A percentile compares a stretch with the other conserved stretches of the same genome.
phyloP scores from a whole-genome alignment of 495 filamentous ascomycete genomes.

The Pseudotulostoma volvatum region DNA sequence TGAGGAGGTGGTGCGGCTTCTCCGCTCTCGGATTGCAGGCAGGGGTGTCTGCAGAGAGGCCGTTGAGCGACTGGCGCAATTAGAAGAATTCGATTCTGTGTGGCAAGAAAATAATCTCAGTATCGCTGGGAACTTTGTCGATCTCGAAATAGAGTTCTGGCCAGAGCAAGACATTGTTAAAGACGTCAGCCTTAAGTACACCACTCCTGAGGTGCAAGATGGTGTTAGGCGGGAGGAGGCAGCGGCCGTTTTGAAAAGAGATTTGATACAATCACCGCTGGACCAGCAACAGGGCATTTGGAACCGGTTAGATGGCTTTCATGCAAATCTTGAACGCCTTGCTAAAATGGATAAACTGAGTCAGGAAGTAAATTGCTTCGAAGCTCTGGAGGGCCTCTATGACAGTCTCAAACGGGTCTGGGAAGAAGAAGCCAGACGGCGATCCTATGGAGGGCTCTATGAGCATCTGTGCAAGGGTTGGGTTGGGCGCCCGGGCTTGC shows the following conservation, averaged over 20 bases:
- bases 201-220: conserved; percentile 27
- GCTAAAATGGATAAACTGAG: conserved; percentile 69
- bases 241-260: conserved; percentile 34
- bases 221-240: conserved; percentile 28
- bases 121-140: conserved; percentile 49
- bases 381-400: conserved; percentile 72
- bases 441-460: conserved; percentile 29
- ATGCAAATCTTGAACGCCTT: conserved; percentile 63
- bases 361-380: conserved; percentile 69
- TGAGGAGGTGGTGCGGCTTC: conserved; percentile 24
- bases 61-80: conserved; percentile 55
- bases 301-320: conserved; percentile 53
- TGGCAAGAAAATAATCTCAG: conserved; percentile 52
- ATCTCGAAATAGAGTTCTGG: conserved; percentile 35
- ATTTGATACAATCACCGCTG: conserved; percentile 26
- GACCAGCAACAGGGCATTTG: conserved; percentile 26
- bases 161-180: conserved; percentile 28
- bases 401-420: conserved; percentile 46
- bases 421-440: conserved; percentile 31
- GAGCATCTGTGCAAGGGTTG: conserved; percentile 31
- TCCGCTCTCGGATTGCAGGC: conserved; percentile 25
- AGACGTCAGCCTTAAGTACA: conserved; percentile 30
- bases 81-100: conserved; percentile 57
- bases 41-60: conserved; percentile 61
- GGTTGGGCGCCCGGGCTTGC: conserved; percentile 66